Base-by-base conservation (phyloP, 768 basidiomycete genomes). In the Ramaria rubella region DNA sequence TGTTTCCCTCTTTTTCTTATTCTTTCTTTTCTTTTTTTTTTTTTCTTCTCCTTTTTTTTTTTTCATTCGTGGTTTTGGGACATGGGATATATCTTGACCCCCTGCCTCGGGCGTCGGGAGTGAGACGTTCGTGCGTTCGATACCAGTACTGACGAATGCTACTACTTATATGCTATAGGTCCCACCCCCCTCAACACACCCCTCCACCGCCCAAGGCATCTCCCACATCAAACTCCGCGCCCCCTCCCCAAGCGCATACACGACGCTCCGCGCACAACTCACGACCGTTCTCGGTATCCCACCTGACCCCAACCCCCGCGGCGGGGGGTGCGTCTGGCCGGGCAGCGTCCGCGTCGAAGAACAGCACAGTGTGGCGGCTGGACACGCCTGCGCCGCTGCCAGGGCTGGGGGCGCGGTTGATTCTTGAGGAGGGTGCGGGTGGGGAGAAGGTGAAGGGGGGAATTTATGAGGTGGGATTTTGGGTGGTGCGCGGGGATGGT, bases 391-490 rank as follows among this genome's bases (percentile, higher is more conserved):
- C 62, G 49, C 63, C 46, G 4, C 48, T 58, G 60, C 66, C 60
- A 58, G 38, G 46, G 31, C 24, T 42, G 58, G 52, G 31, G 50
- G 70, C 65, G 49, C 65, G 57, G 11, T 62, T 83, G 14, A 58
- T 78, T 21, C 54, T 81, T 1, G 54, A 42, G 24, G 66, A 70
- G 36, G 72, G 69, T 1, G 70, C 68, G 12, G 75, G 81, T 52
- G 40, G 50, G 11, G 49, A 42, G 75, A 49, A 52, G 46, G 27
- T 48, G 55, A 17, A 60, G 60, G 7, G 70, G 70, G 75, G 77
- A 3, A 74, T 85, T 1, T 79, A 75, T 55, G 83, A 86, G 60
- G 71, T 86, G 2, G 81, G 71, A 1, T 76, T 86, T 58, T 70
- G 59, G 46, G 75, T 81, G 1, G 64, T 58, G 2, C 63, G 62